phyloP scores from a whole-genome alignment of 1,139 yeast genomes.

The Pichia sp. region DNA sequence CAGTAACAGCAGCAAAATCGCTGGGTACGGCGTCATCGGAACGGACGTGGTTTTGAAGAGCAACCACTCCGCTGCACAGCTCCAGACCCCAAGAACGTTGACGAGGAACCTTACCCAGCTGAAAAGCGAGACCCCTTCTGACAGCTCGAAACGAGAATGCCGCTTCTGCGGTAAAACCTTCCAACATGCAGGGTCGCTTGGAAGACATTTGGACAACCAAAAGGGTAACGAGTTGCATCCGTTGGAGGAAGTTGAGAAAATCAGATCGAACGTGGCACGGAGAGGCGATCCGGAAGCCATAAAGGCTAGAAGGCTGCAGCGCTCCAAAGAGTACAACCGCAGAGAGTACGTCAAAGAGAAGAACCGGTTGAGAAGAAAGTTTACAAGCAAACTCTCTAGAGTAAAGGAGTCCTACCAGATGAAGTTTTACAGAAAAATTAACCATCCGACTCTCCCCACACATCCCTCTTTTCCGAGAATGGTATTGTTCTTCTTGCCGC shows the following conservation, averaged over 20 bases:
- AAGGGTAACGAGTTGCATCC: conserved; percentile 47
- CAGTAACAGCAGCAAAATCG: background rate
- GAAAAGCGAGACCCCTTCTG: background rate
- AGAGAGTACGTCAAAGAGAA: conserved; percentile 44
- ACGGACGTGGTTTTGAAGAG: background rate
- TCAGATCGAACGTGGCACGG: conserved; percentile 45
- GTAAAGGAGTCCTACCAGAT: conserved; percentile 35
- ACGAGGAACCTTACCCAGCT: background rate
- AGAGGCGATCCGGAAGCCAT: conserved; percentile 44
- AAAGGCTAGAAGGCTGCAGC: conserved; percentile 36
- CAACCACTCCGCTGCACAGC: background rate
- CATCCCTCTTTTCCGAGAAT: conserved; percentile 46
- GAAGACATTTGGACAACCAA: conserved; percentile 47
- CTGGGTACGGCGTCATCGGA: background rate
- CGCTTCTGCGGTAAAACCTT: conserved; percentile 46
- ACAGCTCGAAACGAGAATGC: conserved; percentile 41
- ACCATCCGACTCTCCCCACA: conserved; percentile 38
- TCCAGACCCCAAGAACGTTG: background rate
- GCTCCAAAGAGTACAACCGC: conserved; percentile 42
- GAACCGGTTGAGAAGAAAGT: conserved; percentile 37
- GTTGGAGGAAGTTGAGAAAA: conserved; percentile 38
- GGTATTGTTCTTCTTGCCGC: conserved; percentile 43
- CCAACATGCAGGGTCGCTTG: conserved; percentile 50
- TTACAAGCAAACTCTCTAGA: conserved; percentile 35
- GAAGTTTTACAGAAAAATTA: conserved; percentile 36